These are phyloP conservation scores for Neoarthrinium moseri DNA, from an alignment of 2,329 filamentous ascomycete species.

Conservation along the genomic window DNA sequence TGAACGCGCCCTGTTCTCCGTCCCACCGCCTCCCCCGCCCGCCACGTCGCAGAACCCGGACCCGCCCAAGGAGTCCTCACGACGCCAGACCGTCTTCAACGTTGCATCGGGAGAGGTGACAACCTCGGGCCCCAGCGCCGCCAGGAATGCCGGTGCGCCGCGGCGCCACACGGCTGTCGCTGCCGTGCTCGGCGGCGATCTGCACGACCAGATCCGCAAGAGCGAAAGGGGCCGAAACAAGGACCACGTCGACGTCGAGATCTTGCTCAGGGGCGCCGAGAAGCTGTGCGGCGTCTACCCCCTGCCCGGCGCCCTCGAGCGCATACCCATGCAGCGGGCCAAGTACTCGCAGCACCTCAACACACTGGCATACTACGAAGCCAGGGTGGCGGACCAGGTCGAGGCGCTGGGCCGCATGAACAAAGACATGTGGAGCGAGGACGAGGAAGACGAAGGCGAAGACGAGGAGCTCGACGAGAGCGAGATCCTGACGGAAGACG, in stretches of 20 bases:
- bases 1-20: slow-evolving; percentile 91
- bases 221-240: slow-evolving; percentile 50
- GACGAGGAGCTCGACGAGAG: slow-evolving; percentile 32
- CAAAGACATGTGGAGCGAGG: slow-evolving; percentile 56
- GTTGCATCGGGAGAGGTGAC: slow-evolving; percentile 63
- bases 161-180: slow-evolving; percentile 81
- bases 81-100: slow-evolving; percentile 66
- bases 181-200: slow-evolving; percentile 81
- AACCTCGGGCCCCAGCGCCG: slow-evolving; percentile 46
- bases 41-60: slow-evolving; percentile 43
- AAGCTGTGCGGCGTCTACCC: slow-evolving; percentile 88
- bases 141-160: slow-evolving; percentile 47
- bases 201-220: slow-evolving; percentile 75
- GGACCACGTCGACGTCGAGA: slow-evolving; percentile 81
- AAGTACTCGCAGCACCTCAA: slow-evolving; percentile 69
- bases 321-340: slow-evolving; percentile 69
- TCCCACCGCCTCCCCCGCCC: slow-evolving; percentile 66
- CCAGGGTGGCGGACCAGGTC: slow-evolving; percentile 73
- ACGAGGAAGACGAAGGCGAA: slow-evolving; percentile 48
- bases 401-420: slow-evolving; percentile 74
- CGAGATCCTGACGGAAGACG: slow-evolving; percentile 62
- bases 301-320: slow-evolving; percentile 73
- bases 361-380: slow-evolving; percentile 79
- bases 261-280: slow-evolving; percentile 82
- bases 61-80: slow-evolving; percentile 40